Evolutionary conservation across 371 early-diverging fungal genomes (phyloP).

Genomic region (Parasitella parasitica): DNA sequence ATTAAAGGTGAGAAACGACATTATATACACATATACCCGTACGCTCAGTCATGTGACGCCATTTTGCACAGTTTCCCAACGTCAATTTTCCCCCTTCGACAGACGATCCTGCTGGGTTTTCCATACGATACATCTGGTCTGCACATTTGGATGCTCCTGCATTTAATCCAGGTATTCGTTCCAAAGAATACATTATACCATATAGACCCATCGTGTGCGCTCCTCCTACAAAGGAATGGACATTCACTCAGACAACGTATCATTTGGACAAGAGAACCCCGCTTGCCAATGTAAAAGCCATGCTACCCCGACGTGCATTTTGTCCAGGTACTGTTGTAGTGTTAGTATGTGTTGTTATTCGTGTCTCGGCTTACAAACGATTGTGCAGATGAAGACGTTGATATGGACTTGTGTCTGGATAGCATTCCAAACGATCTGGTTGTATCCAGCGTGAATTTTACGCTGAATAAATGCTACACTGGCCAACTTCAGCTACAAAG

Average conservation of each 20-base stretch:
- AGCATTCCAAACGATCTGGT: constrained; percentile 18
- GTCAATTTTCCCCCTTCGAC: constrained; percentile 44
- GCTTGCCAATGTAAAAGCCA: constrained; percentile 26
- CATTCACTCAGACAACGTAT: constrained; percentile 18
- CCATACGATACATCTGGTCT: constrained; percentile 47
- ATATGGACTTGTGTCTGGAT: constrained; percentile 19
- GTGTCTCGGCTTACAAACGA: too few relatives aligned
- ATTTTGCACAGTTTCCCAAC: constrained; percentile 32
- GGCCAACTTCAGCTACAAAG: constrained; percentile 33
- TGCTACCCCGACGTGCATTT: constrained; percentile 28
- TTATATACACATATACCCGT: too few relatives aligned
- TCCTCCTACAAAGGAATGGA: constrained; percentile 28
- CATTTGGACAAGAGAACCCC: constrained; percentile 26
- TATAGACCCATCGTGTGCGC: constrained; percentile 30
- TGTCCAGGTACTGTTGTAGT: constrained; percentile 48
- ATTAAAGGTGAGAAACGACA: constrained; percentile 50
- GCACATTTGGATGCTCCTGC: constrained; percentile 49
- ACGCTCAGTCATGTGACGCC: not conserved
- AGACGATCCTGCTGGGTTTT: constrained; percentile 34
- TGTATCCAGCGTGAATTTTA: constrained; percentile 15
- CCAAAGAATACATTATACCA: constrained; percentile 27
- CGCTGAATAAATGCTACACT: constrained; percentile 23
- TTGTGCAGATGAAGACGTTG: constrained; percentile 29
- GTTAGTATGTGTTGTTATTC: too few relatives aligned
- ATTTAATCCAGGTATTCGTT: constrained; percentile 27